Evolutionary conservation across 2,329 filamentous ascomycete species (phyloP).

Genomic region (Ceratocystis alfenasii): DNA sequence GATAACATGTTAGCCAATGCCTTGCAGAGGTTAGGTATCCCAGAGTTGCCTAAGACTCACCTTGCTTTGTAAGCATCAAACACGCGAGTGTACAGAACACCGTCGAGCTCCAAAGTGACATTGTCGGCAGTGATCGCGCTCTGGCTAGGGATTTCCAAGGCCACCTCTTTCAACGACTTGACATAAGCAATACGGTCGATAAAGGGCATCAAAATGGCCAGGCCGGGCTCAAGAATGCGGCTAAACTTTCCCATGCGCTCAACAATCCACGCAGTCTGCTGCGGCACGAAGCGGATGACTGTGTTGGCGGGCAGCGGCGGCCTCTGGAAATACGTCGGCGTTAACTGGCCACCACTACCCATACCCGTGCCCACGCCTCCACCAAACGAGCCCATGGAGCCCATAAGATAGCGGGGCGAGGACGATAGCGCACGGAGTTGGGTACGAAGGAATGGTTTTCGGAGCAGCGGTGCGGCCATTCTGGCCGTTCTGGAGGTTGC

Average conservation of each 20-base stretch:
- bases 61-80: slow-evolving; percentile 98
- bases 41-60: slow-evolving; percentile 37
- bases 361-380: slow-evolving; percentile 13
- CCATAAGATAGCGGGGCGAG: slow-evolving; percentile 29
- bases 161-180: slow-evolving; percentile 90
- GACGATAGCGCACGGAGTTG: slow-evolving; percentile 23
- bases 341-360: slow-evolving; percentile 30
- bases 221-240: slow-evolving; percentile 79
- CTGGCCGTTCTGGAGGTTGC: slow-evolving; percentile 19
- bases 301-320: slow-evolving; percentile 78
- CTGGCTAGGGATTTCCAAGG: slow-evolving; percentile 94
- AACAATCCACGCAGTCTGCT: slow-evolving; percentile 98
- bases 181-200: slow-evolving; percentile 96
- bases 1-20: slow-evolving; percentile 8
- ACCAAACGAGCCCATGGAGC: slow-evolving; percentile 27
- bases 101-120: slow-evolving; percentile 90
- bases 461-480: slow-evolving; percentile 15
- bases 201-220: slow-evolving; percentile 79
- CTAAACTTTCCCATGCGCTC: slow-evolving; percentile 99
- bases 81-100: slow-evolving; percentile 86
- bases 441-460: slow-evolving; percentile 11
- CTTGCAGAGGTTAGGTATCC: neutral
- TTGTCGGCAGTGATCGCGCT: slow-evolving; percentile 98
- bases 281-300: slow-evolving; percentile 90
- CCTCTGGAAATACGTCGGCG: slow-evolving; percentile 70